Percentiles rank a stretch among this genome's conserved stretches.
phyloP scores from a whole-genome alignment of 192 early-diverging fungal species.

The Coemansia sp. region DNA sequence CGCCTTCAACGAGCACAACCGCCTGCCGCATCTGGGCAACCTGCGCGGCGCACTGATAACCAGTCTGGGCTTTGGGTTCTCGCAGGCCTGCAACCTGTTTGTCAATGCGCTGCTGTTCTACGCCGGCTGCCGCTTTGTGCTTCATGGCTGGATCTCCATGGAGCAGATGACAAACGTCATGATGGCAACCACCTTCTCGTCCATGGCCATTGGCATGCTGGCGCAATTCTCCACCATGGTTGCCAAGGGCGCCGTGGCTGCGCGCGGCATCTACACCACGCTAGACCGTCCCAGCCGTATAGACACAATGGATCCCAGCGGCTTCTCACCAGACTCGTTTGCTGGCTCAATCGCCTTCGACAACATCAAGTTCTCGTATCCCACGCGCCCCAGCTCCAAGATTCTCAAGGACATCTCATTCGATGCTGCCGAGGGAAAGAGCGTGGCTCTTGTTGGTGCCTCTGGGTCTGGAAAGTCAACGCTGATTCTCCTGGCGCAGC shows the following conservation, averaged over 20 bases:
- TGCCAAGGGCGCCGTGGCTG: constrained; percentile 79
- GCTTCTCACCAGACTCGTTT: constrained; percentile 68
- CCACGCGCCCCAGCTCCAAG: constrained; percentile 61
- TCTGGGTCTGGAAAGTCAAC: constrained; percentile 85
- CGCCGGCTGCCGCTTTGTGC: constrained; percentile 57
- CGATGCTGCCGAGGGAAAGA: constrained; percentile 60
- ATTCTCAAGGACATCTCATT: constrained; percentile 67
- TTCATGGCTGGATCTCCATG: constrained; percentile 53
- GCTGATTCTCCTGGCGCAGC: constrained; percentile 64
- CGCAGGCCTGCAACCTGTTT: constrained; percentile 59
- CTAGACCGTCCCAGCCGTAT: constrained; percentile 73
- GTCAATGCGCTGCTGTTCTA: constrained; percentile 62
- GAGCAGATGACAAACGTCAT: constrained; percentile 40
- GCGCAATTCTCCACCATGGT: constrained; percentile 67
- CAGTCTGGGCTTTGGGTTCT: constrained; percentile 55
- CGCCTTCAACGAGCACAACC: constrained; percentile 49
- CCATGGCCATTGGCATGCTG: constrained; percentile 59
- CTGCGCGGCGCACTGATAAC: constrained; percentile 41
- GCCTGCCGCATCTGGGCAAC: constrained; percentile 50
- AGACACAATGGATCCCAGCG: constrained; percentile 34
- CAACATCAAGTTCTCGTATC: constrained; percentile 63
- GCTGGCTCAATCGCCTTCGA: constrained; percentile 45
- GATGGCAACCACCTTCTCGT: constrained; percentile 61
- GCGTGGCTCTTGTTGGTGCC: constrained; percentile 81
- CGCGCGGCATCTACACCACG: constrained; percentile 71